phyloP scores from a whole-genome alignment of 208 protist species.

The Acanthamoeba culbertsoni region DNA sequence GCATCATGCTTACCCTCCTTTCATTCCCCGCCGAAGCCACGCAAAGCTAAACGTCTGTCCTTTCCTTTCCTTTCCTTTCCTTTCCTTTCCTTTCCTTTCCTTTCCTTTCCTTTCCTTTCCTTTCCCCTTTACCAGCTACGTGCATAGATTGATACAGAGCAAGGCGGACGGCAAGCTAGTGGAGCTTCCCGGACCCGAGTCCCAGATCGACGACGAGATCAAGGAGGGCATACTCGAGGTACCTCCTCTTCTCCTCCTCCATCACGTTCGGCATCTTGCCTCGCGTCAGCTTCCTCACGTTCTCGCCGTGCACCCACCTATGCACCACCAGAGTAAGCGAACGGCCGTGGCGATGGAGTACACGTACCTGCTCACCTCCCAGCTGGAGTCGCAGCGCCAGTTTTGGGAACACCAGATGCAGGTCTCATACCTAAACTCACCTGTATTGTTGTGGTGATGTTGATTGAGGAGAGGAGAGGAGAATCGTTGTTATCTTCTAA shows the following conservation, averaged over 20 bases:
- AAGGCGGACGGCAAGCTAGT: constrained; percentile 86
- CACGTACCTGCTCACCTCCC: constrained; percentile 81
- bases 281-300: neutral
- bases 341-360: constrained; percentile 83
- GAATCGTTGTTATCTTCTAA: too few relatives aligned
- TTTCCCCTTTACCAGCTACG: constrained; percentile 67
- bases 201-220: neutral
- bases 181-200: constrained; percentile 71
- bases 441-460: too few relatives aligned
- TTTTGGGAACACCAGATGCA: constrained; percentile 71
- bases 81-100: neutral
- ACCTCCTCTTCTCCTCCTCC: neutral
- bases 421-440: neutral
- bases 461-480: too few relatives aligned
- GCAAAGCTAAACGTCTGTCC: neutral
- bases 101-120: neutral
- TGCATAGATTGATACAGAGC: constrained; percentile 85
- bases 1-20: neutral
- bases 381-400: constrained; percentile 79
- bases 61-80: neutral
- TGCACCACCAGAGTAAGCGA: constrained; percentile 65
- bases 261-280: neutral
- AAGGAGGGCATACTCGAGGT: constrained; percentile 52
- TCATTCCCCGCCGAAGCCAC: too few relatives aligned
- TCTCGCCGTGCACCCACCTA: neutral